Evolutionary conservation across 2,329 filamentous ascomycete genomes (phyloP).

Genomic region (Aspergillus puulaauensis): DNA sequence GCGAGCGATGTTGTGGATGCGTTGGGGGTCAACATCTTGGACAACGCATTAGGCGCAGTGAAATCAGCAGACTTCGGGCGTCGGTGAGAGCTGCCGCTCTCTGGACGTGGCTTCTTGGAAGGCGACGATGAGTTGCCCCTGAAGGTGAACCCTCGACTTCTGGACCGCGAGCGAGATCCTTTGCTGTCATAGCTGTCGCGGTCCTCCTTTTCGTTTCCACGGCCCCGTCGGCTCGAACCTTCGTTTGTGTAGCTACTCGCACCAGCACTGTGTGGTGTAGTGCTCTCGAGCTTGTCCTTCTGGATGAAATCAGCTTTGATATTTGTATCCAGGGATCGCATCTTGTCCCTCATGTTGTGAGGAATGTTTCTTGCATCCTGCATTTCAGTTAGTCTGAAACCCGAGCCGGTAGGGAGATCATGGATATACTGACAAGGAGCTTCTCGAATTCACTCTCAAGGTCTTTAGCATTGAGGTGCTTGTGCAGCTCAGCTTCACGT

Average conservation of each 20-base stretch:
- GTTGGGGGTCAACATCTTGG: constrained; percentile 54
- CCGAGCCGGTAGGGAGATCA: too few species aligned
- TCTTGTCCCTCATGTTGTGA: constrained; percentile 89
- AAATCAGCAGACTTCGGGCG: constrained; percentile 71
- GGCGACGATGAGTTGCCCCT: constrained; percentile 65
- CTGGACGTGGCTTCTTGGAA: constrained; percentile 71
- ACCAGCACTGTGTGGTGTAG: constrained; percentile 47
- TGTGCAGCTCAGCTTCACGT: constrained; percentile 45
- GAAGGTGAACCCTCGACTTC: constrained; percentile 78
- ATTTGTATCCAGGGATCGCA: constrained; percentile 81
- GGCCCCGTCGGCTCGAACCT: constrained; percentile 37
- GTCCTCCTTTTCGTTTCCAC: constrained; percentile 43
- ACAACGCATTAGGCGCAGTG: constrained; percentile 60
- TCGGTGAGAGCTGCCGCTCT: constrained; percentile 64
- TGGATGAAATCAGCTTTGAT: constrained; percentile 96
- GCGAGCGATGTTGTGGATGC: constrained; percentile 55
- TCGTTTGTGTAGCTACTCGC: constrained; percentile 25
- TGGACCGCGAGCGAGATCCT: constrained; percentile 50
- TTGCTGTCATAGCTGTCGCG: constrained; percentile 45
- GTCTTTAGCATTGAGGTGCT: constrained; percentile 51
- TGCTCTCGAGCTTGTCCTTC: constrained; percentile 76
- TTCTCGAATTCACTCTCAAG: constrained; percentile 64
- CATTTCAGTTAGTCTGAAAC: constrained; percentile 6
- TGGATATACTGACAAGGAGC: constrained; percentile 51
- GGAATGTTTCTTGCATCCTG: constrained; percentile 90